Evolutionary conservation across 2,329 filamentous ascomycete species (phyloP), one percentile per base, ranked within the genome.

Genomic region (Phoma herbarum): DNA sequence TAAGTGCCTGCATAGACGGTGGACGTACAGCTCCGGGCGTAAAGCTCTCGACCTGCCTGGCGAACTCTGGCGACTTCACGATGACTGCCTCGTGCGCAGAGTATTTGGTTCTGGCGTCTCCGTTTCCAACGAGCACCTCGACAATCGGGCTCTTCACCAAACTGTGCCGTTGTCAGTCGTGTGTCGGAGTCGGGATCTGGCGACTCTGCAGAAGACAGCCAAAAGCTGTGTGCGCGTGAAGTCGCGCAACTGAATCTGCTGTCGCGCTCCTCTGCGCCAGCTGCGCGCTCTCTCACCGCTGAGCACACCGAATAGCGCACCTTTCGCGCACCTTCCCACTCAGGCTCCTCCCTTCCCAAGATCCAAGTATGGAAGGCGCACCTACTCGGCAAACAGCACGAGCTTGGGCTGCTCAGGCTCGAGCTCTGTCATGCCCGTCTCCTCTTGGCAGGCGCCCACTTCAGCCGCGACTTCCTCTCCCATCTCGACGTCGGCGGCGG

Each of bases 41-140:
- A 70, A 93, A 90, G 48, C 84, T 77, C 11, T 83, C 81, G 71
- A 88, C 87, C 7, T 85, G 81, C 22, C 87, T 84, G 11, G 82
- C 81, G 72, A 97, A 92, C 76, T 85, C 93, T 0, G 92, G 91
- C 42, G 91, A 94, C 74, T 88, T 85, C 11, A 80, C 72, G 33
- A 98, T 83, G 25, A 97, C 84, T 3, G 83, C 88, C 78, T 96
- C 90, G 76, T 97, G 93, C 7, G 92, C 92, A 23, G 87, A 88
- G 58, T 97, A 84, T 29, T 87, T 82, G 10, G 86, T 87, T 68
- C 85, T 82, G 1, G 79, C 75, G 4, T 87, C 85, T 55, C 83
- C 87, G 46, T 79, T 77, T 59, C 80, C 81, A 33, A 81, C 76
- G 4, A 78, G 47, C 2, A 84, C 69, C 60, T 83, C 77, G 44